Evolutionary conservation across 2,329 filamentous ascomycete species (phyloP).

Genomic region (Penicillium sp.): DNA sequence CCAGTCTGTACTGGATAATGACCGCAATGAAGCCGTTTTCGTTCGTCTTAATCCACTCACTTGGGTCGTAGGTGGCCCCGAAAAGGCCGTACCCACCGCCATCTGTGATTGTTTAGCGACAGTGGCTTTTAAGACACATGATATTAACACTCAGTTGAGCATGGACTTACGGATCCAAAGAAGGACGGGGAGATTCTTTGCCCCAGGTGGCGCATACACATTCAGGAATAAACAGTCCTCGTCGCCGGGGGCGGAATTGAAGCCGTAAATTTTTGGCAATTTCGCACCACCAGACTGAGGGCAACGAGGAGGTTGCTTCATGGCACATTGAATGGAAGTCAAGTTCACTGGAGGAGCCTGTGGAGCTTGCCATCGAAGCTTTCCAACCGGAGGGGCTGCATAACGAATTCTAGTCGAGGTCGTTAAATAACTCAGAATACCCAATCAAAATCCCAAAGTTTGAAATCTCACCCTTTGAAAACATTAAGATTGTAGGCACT

Average conservation of each 20-base stretch:
- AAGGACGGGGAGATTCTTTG: slow-evolving; percentile 34
- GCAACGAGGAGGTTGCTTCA: slow-evolving; percentile 30
- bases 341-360: slow-evolving; percentile 24
- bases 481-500: slow-evolving; percentile 42
- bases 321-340: slow-evolving; percentile 25
- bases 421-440: neutral
- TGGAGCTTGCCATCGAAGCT: slow-evolving; percentile 37
- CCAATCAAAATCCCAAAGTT: neutral
- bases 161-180: slow-evolving; percentile 27
- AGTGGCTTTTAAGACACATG: neutral
- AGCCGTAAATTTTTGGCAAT: slow-evolving; percentile 14
- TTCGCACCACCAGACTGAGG: slow-evolving; percentile 30
- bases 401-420: slow-evolving; percentile 34
- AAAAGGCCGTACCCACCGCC: slow-evolving; percentile 40
- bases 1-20: slow-evolving; percentile 50
- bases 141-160: neutral
- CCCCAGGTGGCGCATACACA: slow-evolving; percentile 28
- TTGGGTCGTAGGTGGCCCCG: slow-evolving; percentile 41
- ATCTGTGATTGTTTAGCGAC: slow-evolving; percentile 11
- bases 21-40: slow-evolving; percentile 52
- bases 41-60: slow-evolving; percentile 49
- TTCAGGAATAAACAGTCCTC: slow-evolving; percentile 43
- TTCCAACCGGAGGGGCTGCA: slow-evolving; percentile 35
- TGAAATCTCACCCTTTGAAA: slow-evolving; percentile 46
- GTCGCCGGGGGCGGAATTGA: slow-evolving; percentile 20